A percentile compares a stretch with the other conserved stretches of the same genome.
phyloP scores from a whole-genome alignment of 2,329 filamentous ascomycete species.

The Chaetothyriales sp. region DNA sequence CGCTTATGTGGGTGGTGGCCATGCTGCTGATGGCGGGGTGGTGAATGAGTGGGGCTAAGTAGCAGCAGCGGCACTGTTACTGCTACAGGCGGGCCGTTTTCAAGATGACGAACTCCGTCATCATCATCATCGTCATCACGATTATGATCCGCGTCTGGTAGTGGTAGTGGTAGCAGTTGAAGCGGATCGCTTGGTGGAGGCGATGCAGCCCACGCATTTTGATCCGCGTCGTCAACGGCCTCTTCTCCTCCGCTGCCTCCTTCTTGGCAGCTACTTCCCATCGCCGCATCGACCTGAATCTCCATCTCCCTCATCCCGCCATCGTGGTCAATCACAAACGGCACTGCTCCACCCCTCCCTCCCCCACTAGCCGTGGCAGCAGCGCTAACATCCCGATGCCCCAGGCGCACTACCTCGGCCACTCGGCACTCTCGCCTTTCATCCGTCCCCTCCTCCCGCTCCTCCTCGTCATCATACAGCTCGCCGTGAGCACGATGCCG shows the following conservation, averaged over 20 bases:
- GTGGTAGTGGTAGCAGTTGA: not conserved
- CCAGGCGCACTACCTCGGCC: constrained; percentile 51
- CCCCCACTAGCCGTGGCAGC: constrained; percentile 12
- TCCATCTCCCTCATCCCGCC: not conserved
- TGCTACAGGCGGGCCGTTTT: not conserved
- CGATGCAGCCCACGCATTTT: no score
- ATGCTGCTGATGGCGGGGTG: not conserved
- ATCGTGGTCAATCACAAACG: constrained; percentile 25
- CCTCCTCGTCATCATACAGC: constrained; percentile 19
- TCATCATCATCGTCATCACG: not conserved
- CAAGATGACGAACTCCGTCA: not conserved
- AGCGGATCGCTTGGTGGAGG: not conserved
- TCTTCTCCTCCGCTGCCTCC: not conserved
- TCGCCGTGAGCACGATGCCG: no score
- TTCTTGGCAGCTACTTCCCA: constrained; percentile 2
- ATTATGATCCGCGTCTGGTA: not conserved
- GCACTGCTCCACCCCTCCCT: constrained; percentile 11
- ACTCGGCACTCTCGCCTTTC: constrained; percentile 33
- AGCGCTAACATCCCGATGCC: constrained; percentile 35
- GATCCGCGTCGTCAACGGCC: not conserved
- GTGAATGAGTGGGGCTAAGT: no score
- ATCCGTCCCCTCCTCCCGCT: constrained; percentile 26
- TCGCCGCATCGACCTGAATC: not conserved
- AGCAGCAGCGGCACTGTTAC: no score
- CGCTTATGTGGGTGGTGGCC: constrained; percentile 21